Conservation (phyloP, 2,329 filamentous ascomycete genomes). For the Penicillium sp. region DNA sequence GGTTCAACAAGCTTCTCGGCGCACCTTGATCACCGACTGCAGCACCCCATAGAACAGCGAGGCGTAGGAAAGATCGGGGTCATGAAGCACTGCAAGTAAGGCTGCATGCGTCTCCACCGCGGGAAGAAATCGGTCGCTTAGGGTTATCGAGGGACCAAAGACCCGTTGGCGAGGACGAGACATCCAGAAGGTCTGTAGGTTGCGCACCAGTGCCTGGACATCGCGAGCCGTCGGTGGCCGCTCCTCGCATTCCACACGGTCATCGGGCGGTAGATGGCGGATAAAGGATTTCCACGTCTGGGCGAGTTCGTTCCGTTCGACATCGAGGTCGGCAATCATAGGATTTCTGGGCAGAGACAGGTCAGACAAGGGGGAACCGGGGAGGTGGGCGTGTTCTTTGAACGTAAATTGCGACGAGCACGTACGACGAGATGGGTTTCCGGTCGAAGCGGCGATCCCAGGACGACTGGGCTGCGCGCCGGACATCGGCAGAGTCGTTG, state of each 20-base stretch:
- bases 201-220: constrained; percentile 27
- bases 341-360: constrained; percentile 20
- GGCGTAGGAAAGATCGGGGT: constrained; percentile 26
- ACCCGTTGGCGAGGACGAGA: constrained; percentile 27
- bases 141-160: constrained; percentile 26
- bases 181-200: constrained; percentile 30
- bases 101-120: constrained; percentile 30
- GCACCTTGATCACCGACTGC: constrained; percentile 39
- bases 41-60: constrained; percentile 38
- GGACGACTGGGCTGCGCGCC: too few species aligned
- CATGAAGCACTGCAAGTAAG: constrained; percentile 28
- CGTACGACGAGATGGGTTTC: constrained; percentile 31
- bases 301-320: constrained; percentile 40
- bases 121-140: constrained; percentile 30
- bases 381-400: neutral
- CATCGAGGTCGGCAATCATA: constrained; percentile 35
- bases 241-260: constrained; percentile 30
- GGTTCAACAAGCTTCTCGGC: neutral
- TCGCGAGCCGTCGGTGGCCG: constrained; percentile 31
- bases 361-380: neutral
- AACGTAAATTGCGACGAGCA: too few species aligned
- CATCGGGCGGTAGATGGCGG: constrained; percentile 27
- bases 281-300: constrained; percentile 38
- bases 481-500: too few species aligned
- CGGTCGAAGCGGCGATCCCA: constrained; percentile 33